A percentile compares a stretch with the other conserved stretches of the same genome.
phyloP scores from a whole-genome alignment of 75 land plant genomes.

The Gnetum montanum region DNA sequence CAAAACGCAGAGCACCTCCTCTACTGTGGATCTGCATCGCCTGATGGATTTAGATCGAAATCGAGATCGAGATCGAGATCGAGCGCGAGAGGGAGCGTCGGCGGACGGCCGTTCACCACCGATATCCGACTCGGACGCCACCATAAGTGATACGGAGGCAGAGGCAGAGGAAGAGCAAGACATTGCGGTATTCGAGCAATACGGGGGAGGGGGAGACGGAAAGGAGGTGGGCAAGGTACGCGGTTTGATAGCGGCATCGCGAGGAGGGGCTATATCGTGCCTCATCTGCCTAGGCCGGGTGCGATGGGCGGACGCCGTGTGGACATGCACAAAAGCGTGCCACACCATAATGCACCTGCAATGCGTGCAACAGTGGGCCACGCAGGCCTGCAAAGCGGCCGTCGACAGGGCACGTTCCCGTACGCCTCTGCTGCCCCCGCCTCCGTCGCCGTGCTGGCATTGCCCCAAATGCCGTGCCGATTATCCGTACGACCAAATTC shows the following conservation, averaged over 20 bases:
- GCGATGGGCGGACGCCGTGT: constrained; percentile 61
- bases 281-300: constrained; percentile 90
- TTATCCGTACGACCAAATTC: constrained; percentile 44
- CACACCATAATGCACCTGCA: constrained; percentile 77
- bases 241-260: constrained; percentile 59
- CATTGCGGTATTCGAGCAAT: too few species aligned
- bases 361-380: constrained; percentile 92
- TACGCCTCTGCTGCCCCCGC: constrained; percentile 28
- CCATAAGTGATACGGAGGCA: too few species aligned
- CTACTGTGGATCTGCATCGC: too few species aligned
- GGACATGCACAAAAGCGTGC: constrained; percentile 76
- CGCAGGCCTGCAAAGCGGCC: constrained; percentile 46
- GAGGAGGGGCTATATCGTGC: constrained; percentile 67
- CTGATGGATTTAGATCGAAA: too few species aligned
- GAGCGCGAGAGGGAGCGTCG: too few species aligned
- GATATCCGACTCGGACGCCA: too few species aligned
- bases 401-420: constrained; percentile 21
- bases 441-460: constrained; percentile 48
- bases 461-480: constrained; percentile 90
- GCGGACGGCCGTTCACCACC: too few species aligned
- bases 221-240: too few species aligned
- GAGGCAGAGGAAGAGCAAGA: too few species aligned
- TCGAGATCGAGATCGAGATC: too few species aligned
- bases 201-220: too few species aligned
- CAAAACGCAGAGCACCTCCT: too few species aligned